phyloP scores from a whole-genome alignment of 176 grass and related monocot genomes.

The Cenchrus americanus region DNA sequence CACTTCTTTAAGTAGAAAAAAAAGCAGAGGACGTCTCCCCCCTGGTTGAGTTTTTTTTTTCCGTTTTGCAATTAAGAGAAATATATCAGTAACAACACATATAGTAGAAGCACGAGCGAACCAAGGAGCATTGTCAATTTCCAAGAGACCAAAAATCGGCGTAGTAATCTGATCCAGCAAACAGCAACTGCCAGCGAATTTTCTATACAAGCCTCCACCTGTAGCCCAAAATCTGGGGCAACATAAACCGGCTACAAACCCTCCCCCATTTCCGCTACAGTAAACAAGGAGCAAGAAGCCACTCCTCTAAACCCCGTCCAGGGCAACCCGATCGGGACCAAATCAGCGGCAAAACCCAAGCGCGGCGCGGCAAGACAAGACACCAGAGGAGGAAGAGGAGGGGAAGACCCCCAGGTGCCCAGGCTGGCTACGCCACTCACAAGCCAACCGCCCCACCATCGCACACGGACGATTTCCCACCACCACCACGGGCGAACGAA shows the following conservation, averaged over 20 bases:
- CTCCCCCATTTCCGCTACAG: background rate
- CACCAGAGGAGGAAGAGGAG: no score
- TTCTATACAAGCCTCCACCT: background rate
- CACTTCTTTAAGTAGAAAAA: background rate
- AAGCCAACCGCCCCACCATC: background rate
- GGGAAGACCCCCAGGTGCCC: no score
- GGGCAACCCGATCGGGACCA: background rate
- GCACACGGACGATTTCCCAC: background rate
- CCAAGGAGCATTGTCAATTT: background rate
- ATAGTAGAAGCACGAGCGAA: background rate
- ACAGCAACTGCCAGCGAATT: background rate
- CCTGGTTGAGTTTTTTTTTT: background rate
- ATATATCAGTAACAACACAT: background rate
- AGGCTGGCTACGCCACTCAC: no score
- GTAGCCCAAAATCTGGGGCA: background rate
- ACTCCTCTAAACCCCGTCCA: background rate
- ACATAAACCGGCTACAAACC: background rate
- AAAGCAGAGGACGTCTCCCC: background rate
- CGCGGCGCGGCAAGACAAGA: background rate
- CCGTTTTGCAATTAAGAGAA: background rate
- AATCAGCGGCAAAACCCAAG: background rate
- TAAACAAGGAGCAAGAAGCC: background rate
- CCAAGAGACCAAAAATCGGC: background rate
- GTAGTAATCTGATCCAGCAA: background rate
- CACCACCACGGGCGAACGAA: background rate